phyloP scores from a whole-genome alignment of 1,284 basidiomycete species.

The Puccinia polysora region DNA sequence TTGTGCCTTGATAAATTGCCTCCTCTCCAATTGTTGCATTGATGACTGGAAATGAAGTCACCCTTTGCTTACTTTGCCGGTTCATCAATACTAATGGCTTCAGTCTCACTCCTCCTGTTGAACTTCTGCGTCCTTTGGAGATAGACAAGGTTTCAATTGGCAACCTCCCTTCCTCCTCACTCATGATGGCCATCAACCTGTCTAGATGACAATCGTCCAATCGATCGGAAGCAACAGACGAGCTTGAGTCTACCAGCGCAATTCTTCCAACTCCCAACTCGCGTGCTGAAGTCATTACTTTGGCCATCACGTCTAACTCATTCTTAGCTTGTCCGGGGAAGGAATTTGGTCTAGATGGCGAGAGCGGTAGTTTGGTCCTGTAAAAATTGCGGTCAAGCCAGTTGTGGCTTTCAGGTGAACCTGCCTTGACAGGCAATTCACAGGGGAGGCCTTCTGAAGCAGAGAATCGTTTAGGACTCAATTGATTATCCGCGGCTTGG shows the following conservation, averaged over 20 bases:
- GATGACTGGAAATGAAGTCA: neutral
- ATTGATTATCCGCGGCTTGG: neutral
- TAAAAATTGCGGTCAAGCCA: conserved; percentile 7
- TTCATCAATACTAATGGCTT: conserved; percentile 3
- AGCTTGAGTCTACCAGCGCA: too few species aligned
- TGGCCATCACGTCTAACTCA: neutral
- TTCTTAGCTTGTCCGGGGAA: neutral
- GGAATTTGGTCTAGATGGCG: neutral
- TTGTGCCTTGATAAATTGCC: too few species aligned
- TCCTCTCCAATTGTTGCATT: neutral
- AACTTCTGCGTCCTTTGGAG: neutral
- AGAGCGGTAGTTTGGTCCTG: neutral
- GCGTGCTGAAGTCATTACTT: too few species aligned
- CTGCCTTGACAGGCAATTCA: neutral
- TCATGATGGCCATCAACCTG: neutral
- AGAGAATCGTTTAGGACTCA: neutral
- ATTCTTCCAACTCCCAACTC: neutral
- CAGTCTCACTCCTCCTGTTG: neutral
- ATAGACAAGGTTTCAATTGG: neutral
- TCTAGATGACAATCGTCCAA: neutral
- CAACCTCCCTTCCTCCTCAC: neutral
- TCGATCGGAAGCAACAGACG: too few species aligned
- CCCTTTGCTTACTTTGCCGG: neutral
- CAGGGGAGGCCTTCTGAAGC: neutral
- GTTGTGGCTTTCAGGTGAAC: neutral